A percentile compares a stretch with the other conserved stretches of the same genome.
phyloP scores from a whole-genome alignment of 345 rosid species.

The Citrus glauca region DNA sequence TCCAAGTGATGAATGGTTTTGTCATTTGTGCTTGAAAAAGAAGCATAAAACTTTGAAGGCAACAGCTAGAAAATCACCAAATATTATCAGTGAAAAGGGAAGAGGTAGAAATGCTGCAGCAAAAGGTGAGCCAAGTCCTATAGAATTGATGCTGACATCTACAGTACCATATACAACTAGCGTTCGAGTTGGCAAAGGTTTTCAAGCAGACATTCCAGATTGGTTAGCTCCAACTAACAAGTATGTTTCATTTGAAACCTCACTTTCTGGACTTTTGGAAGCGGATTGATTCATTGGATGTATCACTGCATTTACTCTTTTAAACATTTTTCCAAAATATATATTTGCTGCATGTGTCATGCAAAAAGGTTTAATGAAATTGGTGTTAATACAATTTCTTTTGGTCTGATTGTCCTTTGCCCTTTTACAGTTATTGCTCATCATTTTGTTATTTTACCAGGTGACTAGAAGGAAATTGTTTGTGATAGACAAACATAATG shows the following conservation, averaged over 20 bases:
- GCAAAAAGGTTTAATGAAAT: neutral
- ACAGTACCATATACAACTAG: constrained; percentile 41
- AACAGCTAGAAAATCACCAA: constrained; percentile 26
- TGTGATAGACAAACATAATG: no score
- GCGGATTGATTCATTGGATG: neutral
- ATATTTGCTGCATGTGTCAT: neutral
- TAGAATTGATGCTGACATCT: constrained; percentile 53
- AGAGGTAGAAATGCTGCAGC: constrained; percentile 33
- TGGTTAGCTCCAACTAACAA: constrained; percentile 64
- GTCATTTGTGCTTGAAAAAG: constrained; percentile 64
- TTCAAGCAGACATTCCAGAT: constrained; percentile 85
- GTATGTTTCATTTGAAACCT: constrained; percentile 39
- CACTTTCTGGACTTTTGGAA: constrained; percentile 7
- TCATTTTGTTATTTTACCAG: no score
- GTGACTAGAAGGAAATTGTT: no score
- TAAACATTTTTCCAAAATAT: neutral
- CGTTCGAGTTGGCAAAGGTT: constrained; percentile 75
- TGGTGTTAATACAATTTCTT: neutral
- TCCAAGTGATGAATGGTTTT: constrained; percentile 76
- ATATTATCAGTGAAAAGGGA: constrained; percentile 27
- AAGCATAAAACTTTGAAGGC: constrained; percentile 37
- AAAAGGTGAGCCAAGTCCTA: constrained; percentile 30
- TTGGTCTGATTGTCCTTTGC: neutral
- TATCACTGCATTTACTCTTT: neutral
- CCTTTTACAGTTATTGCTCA: no score